Conservation (phyloP, 106 monocot genomes). For the Posidonia australis region DNA sequence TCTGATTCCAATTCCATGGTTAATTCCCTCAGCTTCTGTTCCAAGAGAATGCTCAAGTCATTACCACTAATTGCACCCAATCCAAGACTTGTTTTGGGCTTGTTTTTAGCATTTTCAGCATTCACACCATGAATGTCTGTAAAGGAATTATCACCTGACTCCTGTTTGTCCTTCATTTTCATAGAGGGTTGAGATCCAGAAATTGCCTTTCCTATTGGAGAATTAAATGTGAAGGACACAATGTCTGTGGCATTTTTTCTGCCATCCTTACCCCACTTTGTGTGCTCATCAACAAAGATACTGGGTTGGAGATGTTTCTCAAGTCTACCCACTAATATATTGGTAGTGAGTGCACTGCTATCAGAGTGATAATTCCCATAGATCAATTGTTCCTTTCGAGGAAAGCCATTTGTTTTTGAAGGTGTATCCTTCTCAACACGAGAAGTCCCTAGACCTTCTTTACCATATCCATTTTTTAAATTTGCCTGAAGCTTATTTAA, state of each 20-base stretch:
- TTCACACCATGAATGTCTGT: constrained; percentile 14
- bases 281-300: constrained; percentile 13
- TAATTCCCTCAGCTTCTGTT: constrained; percentile 75
- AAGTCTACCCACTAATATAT: constrained; percentile 4
- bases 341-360: neutral
- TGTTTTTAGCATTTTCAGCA: constrained; percentile 3
- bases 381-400: constrained; percentile 6
- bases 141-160: constrained; percentile 12
- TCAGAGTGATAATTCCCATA: neutral
- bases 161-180: constrained; percentile 20
- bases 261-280: constrained; percentile 18
- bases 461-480: constrained; percentile 20
- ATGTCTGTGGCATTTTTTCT: constrained; percentile 8
- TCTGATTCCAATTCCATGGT: constrained; percentile 32
- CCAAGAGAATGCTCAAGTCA: constrained; percentile 64
- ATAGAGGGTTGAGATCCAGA: constrained; percentile 7
- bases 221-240: constrained; percentile 17
- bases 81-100: constrained; percentile 17
- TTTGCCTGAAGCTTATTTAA: constrained; percentile 29
- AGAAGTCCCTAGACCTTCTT: neutral
- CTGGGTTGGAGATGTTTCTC: constrained; percentile 12
- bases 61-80: constrained; percentile 51
- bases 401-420: neutral
- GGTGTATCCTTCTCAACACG: neutral
- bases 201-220: constrained; percentile 7